Percentiles rank a stretch among this genome's conserved stretches.
Conservation (phyloP, 176 grass and related monocot genomes). For the Cocos nucifera region DNA sequence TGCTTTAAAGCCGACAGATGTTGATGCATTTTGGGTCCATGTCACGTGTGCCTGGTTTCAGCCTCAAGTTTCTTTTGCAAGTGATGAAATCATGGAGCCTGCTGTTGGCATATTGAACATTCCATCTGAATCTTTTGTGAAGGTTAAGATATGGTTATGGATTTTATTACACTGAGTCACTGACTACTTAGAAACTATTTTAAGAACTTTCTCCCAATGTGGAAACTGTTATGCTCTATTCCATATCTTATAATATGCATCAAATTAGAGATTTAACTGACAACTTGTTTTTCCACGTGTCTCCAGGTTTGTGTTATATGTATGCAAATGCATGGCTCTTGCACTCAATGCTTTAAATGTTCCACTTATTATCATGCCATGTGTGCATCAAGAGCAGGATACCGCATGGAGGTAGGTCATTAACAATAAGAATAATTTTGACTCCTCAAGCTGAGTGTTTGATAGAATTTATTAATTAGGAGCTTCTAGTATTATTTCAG, state of each 20-base stretch:
- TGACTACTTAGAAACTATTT: too few relatives aligned
- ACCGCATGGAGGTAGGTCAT: slow-evolving; percentile 76
- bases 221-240: too few relatives aligned
- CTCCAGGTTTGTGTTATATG: slow-evolving; percentile 94
- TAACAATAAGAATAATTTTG: not conserved
- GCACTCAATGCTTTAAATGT: slow-evolving; percentile 92
- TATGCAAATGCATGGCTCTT: slow-evolving; percentile 97
- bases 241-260: too few relatives aligned
- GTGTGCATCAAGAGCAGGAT: slow-evolving; percentile 94
- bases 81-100: slow-evolving; percentile 94
- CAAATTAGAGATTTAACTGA: not conserved
- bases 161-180: too few relatives aligned
- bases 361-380: slow-evolving; percentile 97
- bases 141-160: slow-evolving; percentile 37
- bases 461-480: too few relatives aligned
- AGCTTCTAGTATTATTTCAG: too few relatives aligned
- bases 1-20: slow-evolving; percentile 84
- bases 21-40: slow-evolving; percentile 88
- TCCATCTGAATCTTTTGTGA: slow-evolving; percentile 68
- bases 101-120: slow-evolving; percentile 90
- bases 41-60: slow-evolving; percentile 99
- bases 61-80: slow-evolving; percentile 89
- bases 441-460: too few relatives aligned
- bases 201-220: too few relatives aligned
- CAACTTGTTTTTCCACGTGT: slow-evolving; percentile 14